These are phyloP conservation scores for Nissolia schottii DNA, from an alignment of 306 rosid genomes.

Conservation along the genomic window DNA sequence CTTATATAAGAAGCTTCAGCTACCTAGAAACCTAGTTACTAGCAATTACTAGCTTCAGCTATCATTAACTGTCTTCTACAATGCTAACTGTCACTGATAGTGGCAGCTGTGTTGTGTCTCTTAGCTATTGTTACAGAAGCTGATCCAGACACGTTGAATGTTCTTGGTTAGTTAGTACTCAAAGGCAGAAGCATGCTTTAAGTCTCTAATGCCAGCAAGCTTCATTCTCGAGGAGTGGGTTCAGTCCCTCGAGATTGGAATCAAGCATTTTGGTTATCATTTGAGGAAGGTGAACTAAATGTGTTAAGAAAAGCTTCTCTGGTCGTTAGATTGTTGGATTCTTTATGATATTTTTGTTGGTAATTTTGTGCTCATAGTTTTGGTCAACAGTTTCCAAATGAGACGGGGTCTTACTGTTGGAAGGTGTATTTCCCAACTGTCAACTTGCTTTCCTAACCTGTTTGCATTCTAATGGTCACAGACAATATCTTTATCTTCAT, in stretches of 20 bases:
- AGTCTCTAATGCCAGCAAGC: neutral
- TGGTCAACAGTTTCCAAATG: neutral
- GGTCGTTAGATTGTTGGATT: neutral
- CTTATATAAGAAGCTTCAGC: too few species aligned
- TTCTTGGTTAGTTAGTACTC: too few species aligned
- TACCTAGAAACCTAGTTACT: too few species aligned
- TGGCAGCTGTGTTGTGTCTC: too few species aligned
- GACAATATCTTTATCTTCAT: neutral
- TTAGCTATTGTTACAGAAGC: too few species aligned
- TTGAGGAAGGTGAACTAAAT: neutral
- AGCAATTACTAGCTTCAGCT: too few species aligned
- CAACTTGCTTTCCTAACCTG: neutral
- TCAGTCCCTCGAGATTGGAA: constrained; percentile 2
- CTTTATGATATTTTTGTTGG: neutral
- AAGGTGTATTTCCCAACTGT: constrained; percentile 13
- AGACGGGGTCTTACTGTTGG: neutral
- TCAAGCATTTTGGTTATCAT: neutral
- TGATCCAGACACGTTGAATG: too few species aligned
- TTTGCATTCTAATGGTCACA: neutral
- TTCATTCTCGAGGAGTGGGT: neutral
- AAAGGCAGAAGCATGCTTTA: too few species aligned
- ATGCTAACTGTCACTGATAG: too few species aligned
- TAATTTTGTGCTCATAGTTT: neutral
- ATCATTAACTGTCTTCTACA: too few species aligned
- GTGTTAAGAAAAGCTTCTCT: neutral